phyloP scores from a whole-genome alignment of 768 basidiomycete genomes.

The Phylloporus rhodoxanthus region DNA sequence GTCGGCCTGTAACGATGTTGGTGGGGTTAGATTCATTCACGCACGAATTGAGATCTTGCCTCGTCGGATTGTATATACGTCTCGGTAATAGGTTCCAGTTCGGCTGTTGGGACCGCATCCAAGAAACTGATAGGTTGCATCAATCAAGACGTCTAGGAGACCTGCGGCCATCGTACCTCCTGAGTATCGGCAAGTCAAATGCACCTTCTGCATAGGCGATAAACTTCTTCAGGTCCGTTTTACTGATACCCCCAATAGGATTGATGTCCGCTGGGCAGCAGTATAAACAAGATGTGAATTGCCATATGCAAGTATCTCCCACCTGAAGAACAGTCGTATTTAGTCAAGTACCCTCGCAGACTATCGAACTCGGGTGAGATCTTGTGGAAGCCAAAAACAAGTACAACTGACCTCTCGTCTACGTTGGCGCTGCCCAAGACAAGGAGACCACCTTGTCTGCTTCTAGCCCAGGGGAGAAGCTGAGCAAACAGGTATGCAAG shows the following conservation, averaged over 20 bases:
- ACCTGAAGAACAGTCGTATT: constrained; percentile 96
- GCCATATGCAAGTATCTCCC: constrained; percentile 4
- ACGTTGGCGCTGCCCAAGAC: constrained; percentile 99
- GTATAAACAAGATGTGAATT: neutral
- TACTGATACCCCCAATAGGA: constrained; percentile 96
- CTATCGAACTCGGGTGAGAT: constrained; percentile 34
- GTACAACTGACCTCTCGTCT: constrained; percentile 75
- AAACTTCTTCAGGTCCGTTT: constrained; percentile 94
- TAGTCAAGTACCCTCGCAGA: constrained; percentile 92
- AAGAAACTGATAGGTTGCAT: constrained; percentile 59
- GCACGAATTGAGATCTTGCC: constrained; percentile 35
- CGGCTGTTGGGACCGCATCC: constrained; percentile 88
- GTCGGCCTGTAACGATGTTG: constrained; percentile 55
- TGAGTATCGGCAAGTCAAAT: constrained; percentile 82
- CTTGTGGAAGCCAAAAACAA: neutral
- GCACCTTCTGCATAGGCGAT: constrained; percentile 75
- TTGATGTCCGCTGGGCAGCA: constrained; percentile 77
- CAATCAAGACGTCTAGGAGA: neutral
- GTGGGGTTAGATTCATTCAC: neutral
- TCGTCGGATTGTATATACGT: constrained; percentile 95
- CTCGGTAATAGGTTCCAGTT: constrained; percentile 91
- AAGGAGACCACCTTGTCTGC: constrained; percentile 76
- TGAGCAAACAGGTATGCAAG: constrained; percentile 93
- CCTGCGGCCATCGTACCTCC: constrained; percentile 43
- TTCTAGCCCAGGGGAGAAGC: constrained; percentile 86